Base-by-base conservation (phyloP, 2,329 filamentous ascomycete species). In the Didymella glomerata region DNA sequence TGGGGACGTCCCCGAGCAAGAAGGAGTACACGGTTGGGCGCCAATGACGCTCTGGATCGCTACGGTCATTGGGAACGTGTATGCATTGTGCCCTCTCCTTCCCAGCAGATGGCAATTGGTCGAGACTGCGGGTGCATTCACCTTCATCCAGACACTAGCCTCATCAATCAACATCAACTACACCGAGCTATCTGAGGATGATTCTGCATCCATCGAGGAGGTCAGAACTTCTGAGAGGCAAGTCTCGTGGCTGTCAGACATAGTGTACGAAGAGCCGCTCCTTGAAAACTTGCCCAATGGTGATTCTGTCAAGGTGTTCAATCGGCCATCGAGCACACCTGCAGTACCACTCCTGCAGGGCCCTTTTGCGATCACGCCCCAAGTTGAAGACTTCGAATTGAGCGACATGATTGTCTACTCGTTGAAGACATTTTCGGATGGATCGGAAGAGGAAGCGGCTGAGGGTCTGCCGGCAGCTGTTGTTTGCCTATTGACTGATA, bases 1-100 rank as follows among this genome's bases (percentile, higher is more conserved):
- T 79, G 94, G 93, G 14, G 93, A 93, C 25, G 81, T 75, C 49
- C 85, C 84, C 10, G 80, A 76, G 30, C 70, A 77, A 54, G 81
- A 84, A 53, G 84, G 83, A 36, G 85, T 88, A 64, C 82, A 86
- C 69, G 85, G 85, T 2, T 99, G 95, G 95, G 91, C 93, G 8
- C 88, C 93, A 10, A 97, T 97, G 91, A 98, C 95, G 0, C 83
- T 99, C 11, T 99, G 94, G 92, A 82, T 98, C 50, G 93, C 93
- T n/a, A 99, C 97, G 90, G 87, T 88, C 36, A 90, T 92, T 60
- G 95, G 95, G 3, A 93, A 97, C 72, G 85, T 98, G 6, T 99
- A 99, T 72, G 93, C 94, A 1, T 81, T 99, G 9, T 97, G 93
- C 73, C 95, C 95, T 1, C 83, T 99, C 40, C 82, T 99, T 30